Evolutionary conservation across 148 eudicot genomes (phyloP).

Genomic region (Camellia granthamiana): DNA sequence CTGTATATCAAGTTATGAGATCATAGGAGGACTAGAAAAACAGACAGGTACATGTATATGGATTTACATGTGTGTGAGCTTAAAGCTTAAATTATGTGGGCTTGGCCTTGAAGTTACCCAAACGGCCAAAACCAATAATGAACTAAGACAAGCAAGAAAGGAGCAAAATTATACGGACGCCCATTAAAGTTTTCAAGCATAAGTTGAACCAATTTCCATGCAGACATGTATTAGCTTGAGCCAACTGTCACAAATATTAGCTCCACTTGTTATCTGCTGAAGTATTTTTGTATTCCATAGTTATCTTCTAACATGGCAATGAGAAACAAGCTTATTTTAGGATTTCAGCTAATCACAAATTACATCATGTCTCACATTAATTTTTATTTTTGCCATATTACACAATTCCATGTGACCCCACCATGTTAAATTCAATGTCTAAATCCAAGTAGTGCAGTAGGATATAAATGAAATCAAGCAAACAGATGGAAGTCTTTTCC

Average conservation of each 20-base stretch:
- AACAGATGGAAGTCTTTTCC: neutral
- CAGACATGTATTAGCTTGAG: neutral
- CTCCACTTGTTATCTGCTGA: neutral
- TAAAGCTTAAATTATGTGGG: neutral
- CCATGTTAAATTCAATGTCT: neutral
- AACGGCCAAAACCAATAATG: neutral
- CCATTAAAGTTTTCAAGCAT: neutral
- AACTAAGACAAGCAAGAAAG: neutral
- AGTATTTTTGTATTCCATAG: no score
- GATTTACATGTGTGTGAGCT: neutral
- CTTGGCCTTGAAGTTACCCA: neutral
- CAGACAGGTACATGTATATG: neutral
- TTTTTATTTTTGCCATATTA: neutral
- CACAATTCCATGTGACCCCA: neutral
- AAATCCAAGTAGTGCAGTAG: neutral
- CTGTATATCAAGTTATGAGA: neutral
- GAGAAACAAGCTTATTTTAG: neutral
- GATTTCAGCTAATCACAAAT: neutral
- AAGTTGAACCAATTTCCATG: neutral
- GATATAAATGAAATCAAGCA: neutral
- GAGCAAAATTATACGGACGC: neutral
- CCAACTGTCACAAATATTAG: neutral
- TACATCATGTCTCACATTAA: neutral
- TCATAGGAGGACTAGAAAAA: no score
- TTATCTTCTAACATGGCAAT: neutral